Base-by-base conservation (phyloP, 495 filamentous ascomycete species). In the Podospora sp. region DNA sequence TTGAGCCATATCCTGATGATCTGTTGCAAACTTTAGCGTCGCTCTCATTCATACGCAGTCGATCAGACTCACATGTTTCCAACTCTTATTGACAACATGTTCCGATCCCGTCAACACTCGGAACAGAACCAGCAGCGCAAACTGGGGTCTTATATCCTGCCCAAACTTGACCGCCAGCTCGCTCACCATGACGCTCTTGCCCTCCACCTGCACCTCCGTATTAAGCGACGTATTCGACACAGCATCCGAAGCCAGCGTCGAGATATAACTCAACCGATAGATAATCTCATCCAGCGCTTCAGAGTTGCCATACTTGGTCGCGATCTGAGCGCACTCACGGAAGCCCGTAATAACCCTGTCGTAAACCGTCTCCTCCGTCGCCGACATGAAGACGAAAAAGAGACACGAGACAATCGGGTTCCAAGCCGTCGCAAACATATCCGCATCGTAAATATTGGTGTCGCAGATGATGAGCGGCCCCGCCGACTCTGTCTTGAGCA, bases 331-430 rank as follows among this genome's bases (percentile, higher is more conserved):
- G 73, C 95, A 97, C 75, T 99, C 94, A 73, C 96, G 91, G 75
- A 98, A 98, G 2, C 96, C 95, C 55, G 91, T 90, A 55, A 97
- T 91, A 22, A 99, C 90, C 52, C 95, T 87, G 20, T 91, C 92
- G 74, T 96, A 99, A 14, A 99, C 95, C 12, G 94, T 93, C 78
- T 99, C 96, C 71, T 99, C 95, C 2, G 94, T 96, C 36, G 95
- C 95, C 56, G 95, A 98, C 90, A 98, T 94, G 79, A 99, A 99
- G 18, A 98, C 95, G 74, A 97, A 99, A 2, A 94, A 95, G 50
- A 99, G 82, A 1, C 96, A 97, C 18, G 96, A 92, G 14, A 99
- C 85, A 66, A 98, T 91, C 8, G 95, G 92, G 77, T 89, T 93
- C 95, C 95, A 99, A 5, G 93, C 97, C 35, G 94, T 91, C 63